Conservation (phyloP, 176 grass and related monocot genomes). For the Musa schizocarpa region DNA sequence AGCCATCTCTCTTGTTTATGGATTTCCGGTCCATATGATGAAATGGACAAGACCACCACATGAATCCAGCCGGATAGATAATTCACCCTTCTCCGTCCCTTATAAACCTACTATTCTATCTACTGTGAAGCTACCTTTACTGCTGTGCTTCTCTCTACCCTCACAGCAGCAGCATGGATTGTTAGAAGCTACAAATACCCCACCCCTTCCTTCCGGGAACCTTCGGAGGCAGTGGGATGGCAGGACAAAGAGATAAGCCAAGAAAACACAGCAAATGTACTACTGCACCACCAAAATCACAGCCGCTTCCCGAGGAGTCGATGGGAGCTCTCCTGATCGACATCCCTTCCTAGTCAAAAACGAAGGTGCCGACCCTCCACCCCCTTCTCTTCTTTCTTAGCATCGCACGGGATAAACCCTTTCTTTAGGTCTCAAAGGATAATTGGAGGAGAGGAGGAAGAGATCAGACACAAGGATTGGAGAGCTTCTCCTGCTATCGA, state of each 20-base stretch:
- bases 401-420: neutral
- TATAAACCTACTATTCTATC: conserved; percentile 25
- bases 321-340: conserved; percentile 8
- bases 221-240: conserved; percentile 1
- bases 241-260: neutral
- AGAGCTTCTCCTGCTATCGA: neutral
- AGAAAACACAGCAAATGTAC: neutral
- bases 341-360: too few species aligned
- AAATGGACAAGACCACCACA: conserved; percentile 74
- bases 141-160: conserved; percentile 10
- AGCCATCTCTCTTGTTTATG: neutral
- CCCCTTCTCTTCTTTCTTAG: neutral
- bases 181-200: neutral
- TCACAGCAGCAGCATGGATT: conserved; percentile 12
- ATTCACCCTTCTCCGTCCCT: neutral
- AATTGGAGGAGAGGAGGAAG: too few species aligned
- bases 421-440: neutral
- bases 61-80: conserved; percentile 38
- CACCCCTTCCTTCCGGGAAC: neutral
- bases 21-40: conserved; percentile 11
- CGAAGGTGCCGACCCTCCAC: neutral
- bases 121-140: conserved; percentile 9
- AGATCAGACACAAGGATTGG: too few species aligned
- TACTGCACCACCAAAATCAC: neutral
- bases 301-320: conserved; percentile 1